Evolutionary conservation across 2,329 filamentous ascomycete species (phyloP), one percentile per base, ranked within the genome.

Genomic region (Fusarium stilboides): DNA sequence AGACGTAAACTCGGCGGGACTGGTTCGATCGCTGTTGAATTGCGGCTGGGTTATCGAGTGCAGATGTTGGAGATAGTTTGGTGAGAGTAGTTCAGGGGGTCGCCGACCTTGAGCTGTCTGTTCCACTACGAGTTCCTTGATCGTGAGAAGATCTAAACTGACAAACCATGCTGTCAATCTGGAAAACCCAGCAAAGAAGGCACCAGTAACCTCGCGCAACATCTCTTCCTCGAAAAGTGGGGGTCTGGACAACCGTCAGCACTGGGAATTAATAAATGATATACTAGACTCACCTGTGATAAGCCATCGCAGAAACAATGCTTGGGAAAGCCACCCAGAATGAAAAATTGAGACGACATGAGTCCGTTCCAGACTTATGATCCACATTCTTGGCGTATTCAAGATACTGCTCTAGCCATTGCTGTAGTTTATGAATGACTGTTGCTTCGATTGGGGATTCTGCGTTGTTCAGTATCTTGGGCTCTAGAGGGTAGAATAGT

Each of bases 321-420:
- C 85, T 83, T 1, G 88, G 86, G 26, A 90, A 80, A 4, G 75
- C 64, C 33, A 76, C 68, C 88, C 88, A 91, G 67, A 90, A 85
- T 5, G 78, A 72, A 34, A 75, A 79, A 59, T 88, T 78, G 33
- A 79, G 78, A 17, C 75, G 76, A 57, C 82, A 85, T 3, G 83
- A 82, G 26, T 83, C 78, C n/a, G 82, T 74, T 8, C 83, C 79
- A 5, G 73, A 70, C 13, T 78, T 74, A 24, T 77, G 72, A 5
- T 80, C 71, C 19, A 78, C 77, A 20, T 72, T 70, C 34, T 71
- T 74, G 36, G 81, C 80, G 68, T 81, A 85, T 22, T 64, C 66
- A 22, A 89, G 68, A 73, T 84, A 88, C 17, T 75, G 77, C 9
- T 82, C 79, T 24, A 89, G 80, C 87, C 87, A 91, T 8, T 77